Base-by-base conservation (phyloP, 192 early-diverging fungal genomes). In the Coemansia sp. region DNA sequence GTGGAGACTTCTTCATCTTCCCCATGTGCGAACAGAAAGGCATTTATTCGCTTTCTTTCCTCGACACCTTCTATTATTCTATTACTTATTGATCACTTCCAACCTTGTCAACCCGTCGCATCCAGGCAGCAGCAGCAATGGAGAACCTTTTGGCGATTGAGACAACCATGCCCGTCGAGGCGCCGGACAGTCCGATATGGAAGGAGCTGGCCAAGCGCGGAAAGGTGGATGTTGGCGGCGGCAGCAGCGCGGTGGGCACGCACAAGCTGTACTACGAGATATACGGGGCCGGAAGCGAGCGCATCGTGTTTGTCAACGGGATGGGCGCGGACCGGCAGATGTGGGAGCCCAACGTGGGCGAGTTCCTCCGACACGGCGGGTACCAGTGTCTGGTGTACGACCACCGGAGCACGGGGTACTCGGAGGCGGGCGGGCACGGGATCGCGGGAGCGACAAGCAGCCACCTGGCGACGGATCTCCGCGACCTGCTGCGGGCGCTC, bases 321-420 rank as follows among this genome's bases (percentile, higher is more conserved):
- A 77, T 83, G 80, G 68, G 75, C n/a, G 80, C 75, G 0, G 80
- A 83, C 43, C 64, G 80, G 16, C 80, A 83, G 47, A 76, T 83
- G 75, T 83, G 81, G 81, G 76, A 83, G 62, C 76, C 69, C 53
- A 71, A 72, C 60, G 67, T 83, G 18, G 70, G 82, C 39, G 84
- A 88, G 58, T 88, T 93, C 64, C 81, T 88, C 11, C 75, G 76
- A 15, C 85, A 72, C 18, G 75, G 75, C 9, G 77, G 87, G 15
- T 93, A 86, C 70, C 87, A 88, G 37, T 85, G 86, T 16, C 72
- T 89, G 15, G 84, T 92, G 16, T 93, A 92, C 76, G 93, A 95
- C 68, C 92, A 93, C 83, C 86, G 93, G n/a, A 92, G 92, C 15
- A 85, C 86, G 6, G 93, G 93, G 9, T 80, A 76, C 41, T 83